A percentile compares a stretch with the other conserved stretches of the same genome.
These are phyloP conservation scores for Coniophora puteana DNA, from an alignment of 1,284 basidiomycete genomes.

Conservation along the genomic window DNA sequence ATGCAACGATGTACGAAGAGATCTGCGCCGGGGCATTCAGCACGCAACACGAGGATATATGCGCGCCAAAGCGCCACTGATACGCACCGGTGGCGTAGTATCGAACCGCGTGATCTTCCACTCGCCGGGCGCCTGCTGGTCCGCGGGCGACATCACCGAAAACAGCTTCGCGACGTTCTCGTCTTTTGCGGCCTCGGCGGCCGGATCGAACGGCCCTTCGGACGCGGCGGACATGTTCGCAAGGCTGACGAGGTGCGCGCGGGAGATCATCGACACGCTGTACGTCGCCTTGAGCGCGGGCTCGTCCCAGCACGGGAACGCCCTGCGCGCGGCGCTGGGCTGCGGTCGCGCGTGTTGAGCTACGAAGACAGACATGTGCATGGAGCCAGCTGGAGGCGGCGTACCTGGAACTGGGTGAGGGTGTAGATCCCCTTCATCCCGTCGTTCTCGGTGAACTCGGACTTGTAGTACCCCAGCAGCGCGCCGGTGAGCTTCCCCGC, in stretches of 20 bases:
- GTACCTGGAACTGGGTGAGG: constrained; percentile 81
- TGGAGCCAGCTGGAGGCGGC: constrained; percentile 7
- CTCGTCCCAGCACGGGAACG: constrained; percentile 93
- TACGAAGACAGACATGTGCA: constrained; percentile 11
- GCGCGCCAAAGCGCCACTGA: not conserved
- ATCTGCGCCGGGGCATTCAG: constrained; percentile 41
- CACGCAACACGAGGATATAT: no score
- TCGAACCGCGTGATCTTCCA: constrained; percentile 85
- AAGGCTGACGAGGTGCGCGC: constrained; percentile 70
- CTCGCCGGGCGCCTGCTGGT: constrained; percentile 34
- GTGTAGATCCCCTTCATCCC: constrained; percentile 66
- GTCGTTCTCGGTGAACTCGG: constrained; percentile 50
- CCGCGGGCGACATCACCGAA: constrained; percentile 30
- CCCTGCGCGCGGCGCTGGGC: constrained; percentile 83
- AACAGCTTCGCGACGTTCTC: constrained; percentile 31
- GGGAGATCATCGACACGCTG: constrained; percentile 80
- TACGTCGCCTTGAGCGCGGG: constrained; percentile 91
- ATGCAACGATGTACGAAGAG: constrained; percentile 91
- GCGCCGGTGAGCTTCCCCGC: constrained; percentile 59
- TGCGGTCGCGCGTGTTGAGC: no score
- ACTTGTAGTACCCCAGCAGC: constrained; percentile 75
- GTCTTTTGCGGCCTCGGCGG: constrained; percentile 26
- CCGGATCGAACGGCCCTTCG: constrained; percentile 42
- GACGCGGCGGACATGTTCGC: constrained; percentile 84
- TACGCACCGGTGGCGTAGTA: constrained; percentile 58